A percentile compares a stretch with the other conserved stretches of the same genome.
Evolutionary conservation across 805 yeast genomes (phyloP).

Genomic region (Brettanomyces nanus): DNA sequence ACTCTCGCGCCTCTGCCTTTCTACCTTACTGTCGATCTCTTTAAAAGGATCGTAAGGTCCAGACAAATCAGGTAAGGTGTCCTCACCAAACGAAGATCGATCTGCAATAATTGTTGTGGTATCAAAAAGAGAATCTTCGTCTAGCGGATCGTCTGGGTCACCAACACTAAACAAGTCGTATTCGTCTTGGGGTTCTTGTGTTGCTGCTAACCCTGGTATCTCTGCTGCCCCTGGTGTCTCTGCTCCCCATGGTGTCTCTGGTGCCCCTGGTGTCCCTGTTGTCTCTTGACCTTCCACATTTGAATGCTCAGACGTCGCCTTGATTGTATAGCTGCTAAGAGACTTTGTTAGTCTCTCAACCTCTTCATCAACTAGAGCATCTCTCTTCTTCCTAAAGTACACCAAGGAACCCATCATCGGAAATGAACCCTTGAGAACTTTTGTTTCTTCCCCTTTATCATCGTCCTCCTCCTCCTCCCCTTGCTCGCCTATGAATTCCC

Average conservation of each 20-base stretch:
- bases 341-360: neutral
- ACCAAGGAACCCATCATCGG: constrained; percentile 25
- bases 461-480: too few relatives aligned
- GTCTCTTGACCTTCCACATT: neutral
- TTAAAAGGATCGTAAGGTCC: constrained; percentile 9
- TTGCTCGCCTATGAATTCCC: too few relatives aligned
- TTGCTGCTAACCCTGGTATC: too few relatives aligned
- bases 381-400: constrained; percentile 10
- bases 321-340: neutral
- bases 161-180: too few relatives aligned
- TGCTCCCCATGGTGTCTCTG: neutral
- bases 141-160: neutral
- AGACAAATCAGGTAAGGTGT: constrained; percentile 6
- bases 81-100: constrained; percentile 4
- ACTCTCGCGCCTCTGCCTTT: constrained; percentile 11
- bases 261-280: neutral
- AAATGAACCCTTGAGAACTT: constrained; percentile 12
- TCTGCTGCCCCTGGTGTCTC: too few relatives aligned
- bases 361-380: neutral
- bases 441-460: too few relatives aligned
- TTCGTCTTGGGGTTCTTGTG: too few relatives aligned
- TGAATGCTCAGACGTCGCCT: neutral
- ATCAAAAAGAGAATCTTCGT: neutral
- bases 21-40: constrained; percentile 11
- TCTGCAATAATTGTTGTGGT: neutral